Evolutionary conservation across 1,284 basidiomycete species (phyloP), one percentile per base, ranked within the genome.

Genomic region (Thecaphora frezii): DNA sequence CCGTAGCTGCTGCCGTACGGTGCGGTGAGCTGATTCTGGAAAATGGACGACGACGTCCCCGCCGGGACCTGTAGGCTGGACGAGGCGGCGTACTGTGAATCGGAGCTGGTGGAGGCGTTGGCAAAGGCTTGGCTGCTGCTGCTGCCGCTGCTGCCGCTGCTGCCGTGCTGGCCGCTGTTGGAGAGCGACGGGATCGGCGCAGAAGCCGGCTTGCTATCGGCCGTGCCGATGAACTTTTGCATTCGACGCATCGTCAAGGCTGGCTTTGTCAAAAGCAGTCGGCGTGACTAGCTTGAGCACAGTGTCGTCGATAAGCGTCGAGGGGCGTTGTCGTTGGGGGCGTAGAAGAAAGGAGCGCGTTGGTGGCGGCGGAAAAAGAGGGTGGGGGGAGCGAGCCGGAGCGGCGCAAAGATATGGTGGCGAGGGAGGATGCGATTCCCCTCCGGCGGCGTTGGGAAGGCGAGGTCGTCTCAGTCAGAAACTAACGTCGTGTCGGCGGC

Each of bases 161-260:
- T 46, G 38, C 46, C 39, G 22, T 45, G 58, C 9, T 48, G 51
- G 38, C 57, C 61, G 33, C 40, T 48, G 49, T 49, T 60, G 19
- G 33, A 36, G 13, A 16, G 33, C 33, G 33, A 36, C 33, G 33
- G 16, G 33, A 61, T 41, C n/a, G 58, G 24, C 10, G 58, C 54
- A 13, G 58, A 60, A 19, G 63, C 63, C 16, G 63, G 63, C 55
- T 66, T 66, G 45, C 51, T 54, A 44, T 66, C 63, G 43, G 54
- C 58, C 19, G 61, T 58, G 42, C 63, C 63, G 18, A 66, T 61
- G 48, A 66, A 54, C 25, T 58, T 54, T 43, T 66, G 63, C 5
- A 66, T 47, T 25, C 56, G 58, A 40, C 60, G 60, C 63, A 66
- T 66, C 26, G 23, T 46, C 14, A 36, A 22, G 37, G 9, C 13